These are phyloP conservation scores for sweet orange (Citrus sinensis) DNA, from an alignment of 345 rosid genomes.

Conservation along the genomic window DNA sequence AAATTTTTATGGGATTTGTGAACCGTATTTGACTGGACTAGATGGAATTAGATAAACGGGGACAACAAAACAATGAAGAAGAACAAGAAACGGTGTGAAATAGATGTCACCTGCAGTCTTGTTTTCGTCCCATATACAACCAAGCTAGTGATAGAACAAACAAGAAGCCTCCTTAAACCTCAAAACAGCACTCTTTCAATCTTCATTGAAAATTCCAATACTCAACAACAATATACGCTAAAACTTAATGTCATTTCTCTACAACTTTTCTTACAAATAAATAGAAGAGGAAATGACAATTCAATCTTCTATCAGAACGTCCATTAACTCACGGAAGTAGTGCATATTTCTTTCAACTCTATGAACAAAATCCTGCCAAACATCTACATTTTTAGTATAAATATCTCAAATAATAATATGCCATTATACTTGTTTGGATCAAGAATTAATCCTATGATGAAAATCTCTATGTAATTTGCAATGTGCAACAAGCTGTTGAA, in stretches of 20 bases:
- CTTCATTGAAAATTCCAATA: neutral
- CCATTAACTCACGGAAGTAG: neutral
- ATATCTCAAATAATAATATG: neutral
- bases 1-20: neutral
- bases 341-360: neutral
- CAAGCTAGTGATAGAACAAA: neutral
- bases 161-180: neutral
- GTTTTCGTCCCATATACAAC: neutral
- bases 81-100: neutral
- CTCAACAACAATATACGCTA: neutral
- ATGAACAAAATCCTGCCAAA: neutral
- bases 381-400: neutral
- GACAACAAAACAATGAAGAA: neutral
- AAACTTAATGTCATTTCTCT: neutral
- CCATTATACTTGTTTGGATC: neutral
- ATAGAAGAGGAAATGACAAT: neutral
- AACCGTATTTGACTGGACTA: neutral
- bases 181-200: neutral
- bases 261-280: neutral
- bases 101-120: neutral
- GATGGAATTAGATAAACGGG: neutral
- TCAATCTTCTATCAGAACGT: neutral
- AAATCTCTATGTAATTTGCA: neutral
- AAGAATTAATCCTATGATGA: neutral
- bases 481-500: slow-evolving; percentile 27